Evolutionary conservation across 1,139 yeast genomes (phyloP).

Genomic region (Geotrichum cucujoidarum): DNA sequence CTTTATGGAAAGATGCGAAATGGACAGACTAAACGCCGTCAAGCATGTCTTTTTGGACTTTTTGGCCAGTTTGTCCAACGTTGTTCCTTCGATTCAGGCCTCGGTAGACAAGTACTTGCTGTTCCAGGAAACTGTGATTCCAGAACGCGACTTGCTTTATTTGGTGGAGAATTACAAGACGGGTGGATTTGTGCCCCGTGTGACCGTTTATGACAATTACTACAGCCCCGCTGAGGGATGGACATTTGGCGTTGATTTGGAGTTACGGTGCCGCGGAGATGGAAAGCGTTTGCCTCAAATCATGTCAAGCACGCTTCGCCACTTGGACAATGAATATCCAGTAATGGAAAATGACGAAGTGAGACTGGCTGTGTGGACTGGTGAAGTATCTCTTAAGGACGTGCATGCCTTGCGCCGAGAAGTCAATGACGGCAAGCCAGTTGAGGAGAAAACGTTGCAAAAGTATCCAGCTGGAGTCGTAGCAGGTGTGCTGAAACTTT

Average conservation of each 20-base stretch:
- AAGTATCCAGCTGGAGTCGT: slow-evolving; percentile 51
- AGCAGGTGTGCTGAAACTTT: slow-evolving; percentile 67
- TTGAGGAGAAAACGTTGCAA: slow-evolving; percentile 31
- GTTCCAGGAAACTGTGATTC: slow-evolving; percentile 67
- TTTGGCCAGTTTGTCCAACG: slow-evolving; percentile 60
- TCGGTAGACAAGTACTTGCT: slow-evolving; percentile 57
- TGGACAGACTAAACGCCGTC: slow-evolving; percentile 70
- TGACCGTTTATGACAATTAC: slow-evolving; percentile 72
- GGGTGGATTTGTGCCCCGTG: slow-evolving; percentile 72
- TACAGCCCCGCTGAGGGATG: slow-evolving; percentile 64
- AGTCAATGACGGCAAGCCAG: slow-evolving; percentile 47
- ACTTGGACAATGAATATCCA: slow-evolving; percentile 70
- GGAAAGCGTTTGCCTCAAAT: slow-evolving; percentile 69
- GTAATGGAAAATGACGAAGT: slow-evolving; percentile 64
- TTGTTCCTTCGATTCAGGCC: slow-evolving; percentile 53
- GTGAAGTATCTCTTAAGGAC: slow-evolving; percentile 57
- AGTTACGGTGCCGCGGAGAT: slow-evolving; percentile 68
- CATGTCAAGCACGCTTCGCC: slow-evolving; percentile 59
- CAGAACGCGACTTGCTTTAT: slow-evolving; percentile 62
- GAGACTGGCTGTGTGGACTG: slow-evolving; percentile 66
- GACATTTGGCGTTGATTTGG: slow-evolving; percentile 77
- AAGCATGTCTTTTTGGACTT: slow-evolving; percentile 76
- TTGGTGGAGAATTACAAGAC: slow-evolving; percentile 67
- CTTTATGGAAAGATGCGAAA: slow-evolving; percentile 80
- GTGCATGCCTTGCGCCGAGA: slow-evolving; percentile 60